phyloP scores from a whole-genome alignment of 306 rosid genomes.

The Luffa aegyptiaca region DNA sequence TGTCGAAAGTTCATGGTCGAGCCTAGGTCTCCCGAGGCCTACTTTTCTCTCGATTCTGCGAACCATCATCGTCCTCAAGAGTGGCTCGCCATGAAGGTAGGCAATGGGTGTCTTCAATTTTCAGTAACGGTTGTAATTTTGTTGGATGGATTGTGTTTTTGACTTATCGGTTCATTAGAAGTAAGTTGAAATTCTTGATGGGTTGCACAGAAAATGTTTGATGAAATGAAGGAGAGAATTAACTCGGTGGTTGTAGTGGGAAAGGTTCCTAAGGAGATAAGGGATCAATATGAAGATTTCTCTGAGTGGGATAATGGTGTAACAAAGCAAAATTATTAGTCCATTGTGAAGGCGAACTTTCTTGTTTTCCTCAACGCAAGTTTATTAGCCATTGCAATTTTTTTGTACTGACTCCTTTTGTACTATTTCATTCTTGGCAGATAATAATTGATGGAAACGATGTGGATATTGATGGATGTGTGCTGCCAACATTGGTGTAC shows the following conservation, averaged over 20 bases:
- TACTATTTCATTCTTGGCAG: conserved; percentile 10
- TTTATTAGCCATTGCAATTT: not conserved
- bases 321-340: conserved; percentile 48
- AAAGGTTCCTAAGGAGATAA: conserved; percentile 28
- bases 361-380: not conserved
- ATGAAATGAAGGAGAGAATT: conserved; percentile 52
- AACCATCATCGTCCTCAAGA: conserved; percentile 5
- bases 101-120: not conserved
- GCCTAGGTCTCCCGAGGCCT: conserved; percentile 46
- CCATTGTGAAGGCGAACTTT: conserved; percentile 42
- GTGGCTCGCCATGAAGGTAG: conserved; percentile 36
- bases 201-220: conserved; percentile 41
- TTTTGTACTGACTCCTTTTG: not conserved
- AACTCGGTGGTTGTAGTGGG: conserved; percentile 25
- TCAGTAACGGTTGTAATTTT: not conserved
- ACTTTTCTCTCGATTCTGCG: conserved; percentile 25
- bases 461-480: conserved; percentile 37
- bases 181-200: not conserved
- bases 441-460: conserved; percentile 43
- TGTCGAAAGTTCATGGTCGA: conserved; percentile 42
- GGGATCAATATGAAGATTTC: conserved; percentile 33
- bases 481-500: conserved; percentile 47
- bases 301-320: conserved; percentile 40
- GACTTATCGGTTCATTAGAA: not conserved
- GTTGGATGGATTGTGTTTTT: not conserved